Percentiles rank a stretch among this genome's conserved stretches.
These are phyloP conservation scores for Endogone sp. DNA, from an alignment of 192 early-diverging fungal species.

Conservation along the genomic window DNA sequence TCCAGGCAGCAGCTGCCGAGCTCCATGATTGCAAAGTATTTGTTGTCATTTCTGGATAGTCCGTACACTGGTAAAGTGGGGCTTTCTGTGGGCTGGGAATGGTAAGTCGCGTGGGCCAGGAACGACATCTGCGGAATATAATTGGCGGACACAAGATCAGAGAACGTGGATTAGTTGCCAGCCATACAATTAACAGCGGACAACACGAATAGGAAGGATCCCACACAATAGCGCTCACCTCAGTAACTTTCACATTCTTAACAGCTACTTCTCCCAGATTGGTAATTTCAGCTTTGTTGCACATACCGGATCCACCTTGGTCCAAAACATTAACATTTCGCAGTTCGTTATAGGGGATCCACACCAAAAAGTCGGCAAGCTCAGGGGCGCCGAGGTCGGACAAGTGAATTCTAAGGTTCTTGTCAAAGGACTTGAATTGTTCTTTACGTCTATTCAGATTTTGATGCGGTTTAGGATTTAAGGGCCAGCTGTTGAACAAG, in stretches of 20 bases:
- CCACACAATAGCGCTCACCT: not conserved
- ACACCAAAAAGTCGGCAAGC: not conserved
- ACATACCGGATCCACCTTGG: not conserved
- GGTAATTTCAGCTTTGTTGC: not conserved
- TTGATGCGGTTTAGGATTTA: not conserved
- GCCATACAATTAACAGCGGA: not conserved
- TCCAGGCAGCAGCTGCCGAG: not conserved
- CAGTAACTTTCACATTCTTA: not conserved
- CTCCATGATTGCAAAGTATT: not conserved
- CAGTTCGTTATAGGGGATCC: not conserved
- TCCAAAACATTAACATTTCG: not conserved
- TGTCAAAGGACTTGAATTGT: not conserved
- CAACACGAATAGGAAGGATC: not conserved
- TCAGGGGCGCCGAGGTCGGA: not conserved
- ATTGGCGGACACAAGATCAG: no score
- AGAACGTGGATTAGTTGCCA: no score
- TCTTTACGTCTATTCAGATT: not conserved
- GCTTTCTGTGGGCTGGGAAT: not conserved
- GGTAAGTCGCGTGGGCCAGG: not conserved
- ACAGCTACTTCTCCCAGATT: not conserved
- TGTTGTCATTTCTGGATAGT: not conserved
- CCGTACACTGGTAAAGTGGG: not conserved
- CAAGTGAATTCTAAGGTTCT: not conserved
- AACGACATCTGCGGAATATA: not conserved
- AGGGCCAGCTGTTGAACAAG: no score